Evolutionary conservation across 1,139 yeast genomes (phyloP), one percentile per base, ranked within the genome.

Genomic region (Pichia sp.): DNA sequence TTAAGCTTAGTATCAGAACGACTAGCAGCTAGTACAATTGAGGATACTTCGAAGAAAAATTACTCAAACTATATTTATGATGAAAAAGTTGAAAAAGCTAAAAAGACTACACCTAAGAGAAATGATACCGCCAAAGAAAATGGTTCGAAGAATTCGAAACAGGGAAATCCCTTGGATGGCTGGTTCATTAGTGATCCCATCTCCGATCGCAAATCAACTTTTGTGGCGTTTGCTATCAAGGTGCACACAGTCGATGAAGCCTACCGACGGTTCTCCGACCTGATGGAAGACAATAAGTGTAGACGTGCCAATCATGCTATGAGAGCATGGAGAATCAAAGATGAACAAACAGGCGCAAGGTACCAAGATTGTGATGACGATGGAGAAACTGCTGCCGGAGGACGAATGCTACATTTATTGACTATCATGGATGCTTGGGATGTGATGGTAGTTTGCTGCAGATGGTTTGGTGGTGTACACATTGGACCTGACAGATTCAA

Each of bases 321-420:
- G 81, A 81, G 84, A 30, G 92, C 96, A 0, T 92, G 93, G 86
- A 73, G 98, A 59, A 86, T 92, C 2, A 76, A 76, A 58, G 73
- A 78, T 30, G 71, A 69, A 0, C 64, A 65, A 12, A 74, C 78
- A 36, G 85, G 83, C 0, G 78, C 83, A 0, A 76, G 78, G 48
- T 79, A 76, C 56, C 93, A 88, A 63, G 98, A 93, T 65, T 90
- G 88, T 65, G 98, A 93, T 64, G 99, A 95, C 67, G 99, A 93
- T 67, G 99, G 99, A 4, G 99, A 93, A 67, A 79, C 96, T 0
- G 99, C 98, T 0, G 97, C 99, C 0, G 99, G 99, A 5, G 84
- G 95, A 6, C 74, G 97, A 57, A 73, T 92, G 74, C 71, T 91
- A 55, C 97, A 91, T 73, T 72, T 92, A 54, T 72, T 92, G 59